Evolutionary conservation across 192 early-diverging fungal species (phyloP), one percentile per base, ranked within the genome.

Genomic region (Backusella circina): DNA sequence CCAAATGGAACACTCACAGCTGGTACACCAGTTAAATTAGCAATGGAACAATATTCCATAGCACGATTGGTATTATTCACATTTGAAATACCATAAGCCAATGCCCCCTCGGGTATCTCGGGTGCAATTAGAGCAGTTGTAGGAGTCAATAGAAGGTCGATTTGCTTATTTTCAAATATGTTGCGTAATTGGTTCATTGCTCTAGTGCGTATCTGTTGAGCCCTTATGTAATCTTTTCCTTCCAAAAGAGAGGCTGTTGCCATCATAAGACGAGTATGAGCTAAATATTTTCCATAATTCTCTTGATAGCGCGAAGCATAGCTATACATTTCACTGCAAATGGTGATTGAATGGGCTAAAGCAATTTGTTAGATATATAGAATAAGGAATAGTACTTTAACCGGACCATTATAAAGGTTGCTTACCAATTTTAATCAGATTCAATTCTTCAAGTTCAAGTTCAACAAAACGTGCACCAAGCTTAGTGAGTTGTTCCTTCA

Each of bases 81-180:
- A 74, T 93, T 87, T n/a, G 79, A 79, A 68, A 87, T 81, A 28
- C 91, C 92, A 67, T 84, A 73, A 1, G 71, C 64, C 16, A 79
- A 33, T 6, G 87, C 85, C 1, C 80, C 76, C 5, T 76, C 21
- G 18, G 82, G 75, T 51, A 92, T 82, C 31, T 82, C 78, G 31
- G 91, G 89, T 2, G 92, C 80, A 21, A 86, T 77, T 30, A 90
- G 86, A 6, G 80, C 89, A 26, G 86, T 87, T 0, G 90, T 74
- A 0, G 92, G 92, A 1, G 89, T 89, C 10, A 89, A 81, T 33
- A 93, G 89, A 33, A 91, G 73, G 75, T 93, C 88, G 15, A 92
- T 83, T 7, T 79, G 71, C 1, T 76, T 54, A 9, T 70, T 69
- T 16, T 65, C 72, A 72, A 92, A 93, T 2, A 91, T 31, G 0